Evolutionary conservation across 2,329 filamentous ascomycete genomes (phyloP).

Genomic region (Colletotrichum sp.): DNA sequence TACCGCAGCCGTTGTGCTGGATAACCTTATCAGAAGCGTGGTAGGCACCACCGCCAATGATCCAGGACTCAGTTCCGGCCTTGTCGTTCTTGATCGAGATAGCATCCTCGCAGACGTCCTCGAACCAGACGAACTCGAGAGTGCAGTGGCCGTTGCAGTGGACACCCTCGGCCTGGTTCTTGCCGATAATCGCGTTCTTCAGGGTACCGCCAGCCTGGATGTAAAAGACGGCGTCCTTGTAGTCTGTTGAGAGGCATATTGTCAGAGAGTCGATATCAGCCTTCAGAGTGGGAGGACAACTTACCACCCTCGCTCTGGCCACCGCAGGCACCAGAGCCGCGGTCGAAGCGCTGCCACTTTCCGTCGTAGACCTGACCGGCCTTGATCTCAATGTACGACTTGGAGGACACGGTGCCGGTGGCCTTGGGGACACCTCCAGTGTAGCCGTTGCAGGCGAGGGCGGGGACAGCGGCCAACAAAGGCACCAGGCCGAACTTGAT

Average conservation of each 20-base stretch:
- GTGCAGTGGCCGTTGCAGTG: constrained; percentile 49
- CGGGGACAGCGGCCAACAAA: constrained; percentile 29
- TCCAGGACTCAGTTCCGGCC: constrained; percentile 23
- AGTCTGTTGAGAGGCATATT: constrained; percentile 24
- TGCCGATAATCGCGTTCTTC: constrained; percentile 52
- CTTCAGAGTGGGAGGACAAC: not conserved
- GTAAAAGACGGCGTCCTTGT: constrained; percentile 48
- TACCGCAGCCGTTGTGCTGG: constrained; percentile 53
- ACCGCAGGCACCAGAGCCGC: constrained; percentile 43
- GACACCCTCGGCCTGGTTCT: constrained; percentile 42
- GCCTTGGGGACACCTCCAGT: constrained; percentile 34
- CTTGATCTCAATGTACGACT: constrained; percentile 27
- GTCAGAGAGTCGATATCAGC: not conserved
- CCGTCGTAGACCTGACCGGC: constrained; percentile 37
- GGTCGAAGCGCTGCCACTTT: constrained; percentile 41
- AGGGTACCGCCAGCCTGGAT: constrained; percentile 47
- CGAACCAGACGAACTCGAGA: constrained; percentile 35
- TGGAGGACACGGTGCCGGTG: constrained; percentile 28
- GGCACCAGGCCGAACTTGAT: constrained; percentile 25
- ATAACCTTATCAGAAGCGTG: constrained; percentile 50
- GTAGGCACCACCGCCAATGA: constrained; percentile 45
- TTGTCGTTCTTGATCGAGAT: constrained; percentile 25
- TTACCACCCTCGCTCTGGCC: constrained; percentile 46
- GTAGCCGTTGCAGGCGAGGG: constrained; percentile 34
- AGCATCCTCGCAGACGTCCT: constrained; percentile 31